Conservation (phyloP, 208 protist genomes). For the Trypanosoma platydactyli region DNA sequence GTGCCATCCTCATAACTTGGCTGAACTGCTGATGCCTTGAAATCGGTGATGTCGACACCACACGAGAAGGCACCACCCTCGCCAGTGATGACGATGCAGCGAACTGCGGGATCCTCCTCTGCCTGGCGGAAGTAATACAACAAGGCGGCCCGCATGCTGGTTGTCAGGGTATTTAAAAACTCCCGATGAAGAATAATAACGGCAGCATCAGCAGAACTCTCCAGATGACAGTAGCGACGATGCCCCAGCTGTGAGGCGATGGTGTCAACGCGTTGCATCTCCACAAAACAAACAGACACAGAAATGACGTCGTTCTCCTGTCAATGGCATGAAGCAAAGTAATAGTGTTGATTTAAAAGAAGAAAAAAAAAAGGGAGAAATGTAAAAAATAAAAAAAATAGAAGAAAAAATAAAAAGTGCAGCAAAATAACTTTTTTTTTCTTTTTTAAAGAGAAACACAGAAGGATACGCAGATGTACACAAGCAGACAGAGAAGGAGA, state of each 20-base stretch:
- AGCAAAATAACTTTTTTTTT: background rate
- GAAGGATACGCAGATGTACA: too few relatives aligned
- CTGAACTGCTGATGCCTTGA: slow-evolving; percentile 30
- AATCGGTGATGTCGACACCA: slow-evolving; percentile 62
- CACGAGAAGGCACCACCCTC: slow-evolving; percentile 62
- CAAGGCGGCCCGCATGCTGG: slow-evolving; percentile 46
- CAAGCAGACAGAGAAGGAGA: too few relatives aligned
- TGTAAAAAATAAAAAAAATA: slow-evolving; percentile 4
- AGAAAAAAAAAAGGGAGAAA: background rate
- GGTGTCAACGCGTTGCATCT: slow-evolving; percentile 34
- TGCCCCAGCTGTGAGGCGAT: slow-evolving; percentile 47
- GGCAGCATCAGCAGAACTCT: slow-evolving; percentile 39
- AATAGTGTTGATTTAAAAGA: background rate
- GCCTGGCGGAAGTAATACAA: slow-evolving; percentile 39
- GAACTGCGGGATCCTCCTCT: slow-evolving; percentile 36
- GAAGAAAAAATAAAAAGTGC: background rate
- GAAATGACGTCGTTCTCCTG: background rate
- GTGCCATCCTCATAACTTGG: slow-evolving; percentile 10
- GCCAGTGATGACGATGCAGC: slow-evolving; percentile 40
- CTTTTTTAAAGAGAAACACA: too few relatives aligned
- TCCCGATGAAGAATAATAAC: slow-evolving; percentile 51
- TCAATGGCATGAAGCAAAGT: too few relatives aligned
- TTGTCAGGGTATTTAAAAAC: slow-evolving; percentile 43
- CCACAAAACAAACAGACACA: slow-evolving; percentile 1
- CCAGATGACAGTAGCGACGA: slow-evolving; percentile 50